A percentile compares a stretch with the other conserved stretches of the same genome.
Evolutionary conservation across 1,284 basidiomycete genomes (phyloP).

Genomic region (Mycena sp.): DNA sequence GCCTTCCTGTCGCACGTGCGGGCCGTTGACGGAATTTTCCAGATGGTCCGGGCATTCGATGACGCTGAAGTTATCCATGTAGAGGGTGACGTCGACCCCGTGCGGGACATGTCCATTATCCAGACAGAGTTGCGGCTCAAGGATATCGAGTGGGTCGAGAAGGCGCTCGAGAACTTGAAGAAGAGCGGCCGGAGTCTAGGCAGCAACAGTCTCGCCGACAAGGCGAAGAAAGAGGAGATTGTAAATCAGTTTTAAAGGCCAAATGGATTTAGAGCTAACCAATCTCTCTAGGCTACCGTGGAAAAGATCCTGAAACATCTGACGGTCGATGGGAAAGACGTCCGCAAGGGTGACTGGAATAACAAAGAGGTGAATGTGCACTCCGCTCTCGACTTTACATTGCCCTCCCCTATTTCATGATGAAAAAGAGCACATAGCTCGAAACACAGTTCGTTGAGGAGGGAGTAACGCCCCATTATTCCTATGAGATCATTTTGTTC

Average conservation of each 20-base stretch:
- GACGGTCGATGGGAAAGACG: slow-evolving; percentile 88
- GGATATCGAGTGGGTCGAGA: slow-evolving; percentile 99
- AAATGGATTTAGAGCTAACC: neutral
- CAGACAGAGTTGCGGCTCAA: slow-evolving; percentile 93
- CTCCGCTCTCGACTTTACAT: neutral
- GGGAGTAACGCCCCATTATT: slow-evolving; percentile 73
- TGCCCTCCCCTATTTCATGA: slow-evolving; percentile 48
- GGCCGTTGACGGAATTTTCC: slow-evolving; percentile 99
- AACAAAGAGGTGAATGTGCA: slow-evolving; percentile 90
- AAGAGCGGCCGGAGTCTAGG: slow-evolving; percentile 78
- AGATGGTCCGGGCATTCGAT: slow-evolving; percentile 97
- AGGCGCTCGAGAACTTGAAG: slow-evolving; percentile 85
- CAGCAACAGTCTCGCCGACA: slow-evolving; percentile 89
- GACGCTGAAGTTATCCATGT: slow-evolving; percentile 99
- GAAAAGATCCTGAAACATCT: slow-evolving; percentile 89
- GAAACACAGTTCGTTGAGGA: slow-evolving; percentile 81
- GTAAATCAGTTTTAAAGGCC: slow-evolving; percentile 53
- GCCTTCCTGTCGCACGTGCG: slow-evolving; percentile 98
- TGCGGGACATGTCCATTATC: slow-evolving; percentile 99
- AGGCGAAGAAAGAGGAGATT: slow-evolving; percentile 96
- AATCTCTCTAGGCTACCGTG: slow-evolving; percentile 70
- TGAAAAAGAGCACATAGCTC: slow-evolving; percentile 84
- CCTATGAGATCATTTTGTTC: slow-evolving; percentile 63
- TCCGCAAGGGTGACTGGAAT: slow-evolving; percentile 94
- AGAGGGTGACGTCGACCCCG: slow-evolving; percentile 96